Base-by-base conservation (phyloP, 768 basidiomycete species). In the Termitomyces sp. region DNA sequence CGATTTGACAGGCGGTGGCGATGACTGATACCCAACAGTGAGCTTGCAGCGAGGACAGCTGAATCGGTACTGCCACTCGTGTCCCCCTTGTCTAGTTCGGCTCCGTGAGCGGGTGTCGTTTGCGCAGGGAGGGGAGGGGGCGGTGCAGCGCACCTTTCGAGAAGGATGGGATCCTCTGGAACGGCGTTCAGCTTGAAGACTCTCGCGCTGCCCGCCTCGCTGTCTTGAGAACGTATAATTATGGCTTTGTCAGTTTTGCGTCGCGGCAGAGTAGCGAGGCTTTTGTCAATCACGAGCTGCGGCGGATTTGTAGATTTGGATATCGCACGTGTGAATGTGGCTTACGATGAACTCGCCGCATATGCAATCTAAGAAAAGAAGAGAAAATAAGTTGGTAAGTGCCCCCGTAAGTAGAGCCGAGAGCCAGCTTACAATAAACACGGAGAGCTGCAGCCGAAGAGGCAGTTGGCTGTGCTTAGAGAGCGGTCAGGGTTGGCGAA, bases 141-240 rank as follows among this genome's bases (percentile, higher is more conserved):
- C 12, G 26, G 28, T 6, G 5, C 9, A 43, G 44, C 78, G 66
- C 67, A 91, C 92, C 91, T 83, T 74, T 94, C 86, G 19, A 94
- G 67, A 19, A 94, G 76, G 59, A 92, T 78, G 35, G 89, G 83
- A 11, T 89, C 85, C 31, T 78, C 78, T 33, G 81, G 64, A 17
- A 77, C 76, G 2, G 89, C 91, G 64, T 95, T 96, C 65, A 96
- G 68, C 70, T 96, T 97, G 82, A 94, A 95, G 10, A 92, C 75
- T 66, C 83, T 74, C 28, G 89, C 82, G 60, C 84, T 81, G 43
- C 71, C 78, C 31, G 69, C 67, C 30, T 76, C 77, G 43, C 70
- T 80, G 61, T 88, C 86, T 68, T 88, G 85, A 31, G 85, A 83
- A 50, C 90, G 85, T 59, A 96, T 78, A 58, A 95, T 86, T 50